Evolutionary conservation across 2,329 filamentous ascomycete species (phyloP), one percentile per base, ranked within the genome.

Genomic region (Furcasterigmium furcatum): DNA sequence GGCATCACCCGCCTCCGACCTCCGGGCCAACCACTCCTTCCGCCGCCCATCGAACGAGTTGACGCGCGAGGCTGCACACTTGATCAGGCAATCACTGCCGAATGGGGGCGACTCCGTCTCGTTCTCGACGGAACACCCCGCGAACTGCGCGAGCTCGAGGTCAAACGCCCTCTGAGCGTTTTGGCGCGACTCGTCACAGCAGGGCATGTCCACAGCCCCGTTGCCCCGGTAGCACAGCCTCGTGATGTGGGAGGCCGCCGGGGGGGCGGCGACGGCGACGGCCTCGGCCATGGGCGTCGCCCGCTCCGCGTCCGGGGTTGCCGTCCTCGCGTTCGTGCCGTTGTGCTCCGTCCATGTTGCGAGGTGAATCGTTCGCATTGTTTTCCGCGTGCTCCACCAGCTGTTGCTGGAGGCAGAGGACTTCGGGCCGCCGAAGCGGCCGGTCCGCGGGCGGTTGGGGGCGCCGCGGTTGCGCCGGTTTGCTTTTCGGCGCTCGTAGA

Each of bases 11-110:
- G 35, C 29, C 21, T 47, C 47, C 3, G 19, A 35, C 3, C 25
- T 24, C 4, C 18, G 21, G 1, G 43, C 45, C 10, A 50, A 21
- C 49, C 47, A 51, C 3, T 45, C 47, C 22, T 50, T 45, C 2
- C 47, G 30, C 16, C 45, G 45, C 4, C 47, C 47, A 8, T 51
- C 47, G 2, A 47, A 32, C 6, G 47, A 47, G 22, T 50, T 51
- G 4, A 41, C 39, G 18, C 45, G 29, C 8, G 40, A 34, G 3
- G 42, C 42, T 3, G 35, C 46, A 2, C 18, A 12, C 19, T n/a
- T 42, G 6, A 40, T 12, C 22, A 12, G 24, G 24, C 24, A 27
- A 12, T 27, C 24, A 12, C 24, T 27, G 24, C 24, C 24, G 24
- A 7, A 7, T 7, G 24, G 7, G 34, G n/a, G 16, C 3, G 18